Evolutionary conservation across 352 stramenopile species (phyloP).

Genomic region (Pythium rishiriense): DNA sequence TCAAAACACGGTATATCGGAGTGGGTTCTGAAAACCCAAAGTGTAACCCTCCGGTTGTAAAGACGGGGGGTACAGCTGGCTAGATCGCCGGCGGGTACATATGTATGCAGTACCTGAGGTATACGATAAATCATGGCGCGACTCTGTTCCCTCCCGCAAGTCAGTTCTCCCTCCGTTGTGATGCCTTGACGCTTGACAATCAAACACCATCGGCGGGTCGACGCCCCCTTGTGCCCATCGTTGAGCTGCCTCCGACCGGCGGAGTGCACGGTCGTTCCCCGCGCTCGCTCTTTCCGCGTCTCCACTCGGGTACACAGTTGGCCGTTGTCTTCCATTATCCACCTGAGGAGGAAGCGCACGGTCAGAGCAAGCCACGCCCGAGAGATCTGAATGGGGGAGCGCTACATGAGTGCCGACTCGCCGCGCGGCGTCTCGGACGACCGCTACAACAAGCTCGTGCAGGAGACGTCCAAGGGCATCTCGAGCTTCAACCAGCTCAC

Average conservation of each 20-base stretch:
- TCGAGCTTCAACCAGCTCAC: slow-evolving; percentile 86
- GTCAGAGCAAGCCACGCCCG: background rate
- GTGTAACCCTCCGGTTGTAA: slow-evolving; percentile 8
- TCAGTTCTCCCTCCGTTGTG: slow-evolving; percentile 13
- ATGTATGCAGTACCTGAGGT: slow-evolving; percentile 27
- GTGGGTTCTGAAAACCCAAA: slow-evolving; percentile 11
- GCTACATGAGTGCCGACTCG: slow-evolving; percentile 66
- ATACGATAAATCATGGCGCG: slow-evolving; percentile 19
- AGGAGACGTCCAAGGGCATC: slow-evolving; percentile 85
- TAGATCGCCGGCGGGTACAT: slow-evolving; percentile 12
- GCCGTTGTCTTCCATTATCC: background rate
- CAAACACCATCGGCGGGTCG: background rate
- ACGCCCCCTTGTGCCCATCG: background rate
- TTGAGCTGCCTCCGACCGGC: background rate
- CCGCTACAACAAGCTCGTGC: slow-evolving; percentile 70
- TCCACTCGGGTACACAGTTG: too few relatives aligned
- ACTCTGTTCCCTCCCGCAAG: slow-evolving; percentile 10
- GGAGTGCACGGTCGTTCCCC: background rate
- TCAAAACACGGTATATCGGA: slow-evolving; percentile 16
- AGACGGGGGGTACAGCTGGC: slow-evolving; percentile 6
- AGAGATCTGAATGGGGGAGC: slow-evolving; percentile 51
- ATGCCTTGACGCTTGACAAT: slow-evolving; percentile 2
- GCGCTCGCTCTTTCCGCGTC: background rate
- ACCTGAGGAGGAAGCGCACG: background rate
- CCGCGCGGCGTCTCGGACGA: slow-evolving; percentile 61